Conservation (phyloP, 2,329 filamentous ascomycete genomes). For the Alternaria viburni region DNA sequence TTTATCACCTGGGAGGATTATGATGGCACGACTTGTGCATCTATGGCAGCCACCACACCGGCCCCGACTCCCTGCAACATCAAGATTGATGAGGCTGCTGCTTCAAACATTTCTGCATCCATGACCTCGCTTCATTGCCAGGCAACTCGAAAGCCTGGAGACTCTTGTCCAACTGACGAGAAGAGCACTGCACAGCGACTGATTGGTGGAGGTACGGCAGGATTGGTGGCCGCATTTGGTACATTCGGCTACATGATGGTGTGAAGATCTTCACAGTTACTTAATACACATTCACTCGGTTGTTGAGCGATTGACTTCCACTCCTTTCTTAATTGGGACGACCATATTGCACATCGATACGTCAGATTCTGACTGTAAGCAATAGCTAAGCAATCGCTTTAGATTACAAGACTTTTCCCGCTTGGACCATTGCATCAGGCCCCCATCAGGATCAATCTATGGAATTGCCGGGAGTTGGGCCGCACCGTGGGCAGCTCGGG, state of each 20-base stretch:
- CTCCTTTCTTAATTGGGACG: no score
- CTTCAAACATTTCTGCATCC: neutral
- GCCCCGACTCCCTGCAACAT: neutral
- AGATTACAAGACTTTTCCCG: neutral
- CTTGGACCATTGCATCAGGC: neutral
- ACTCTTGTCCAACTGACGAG: neutral
- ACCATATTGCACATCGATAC: no score
- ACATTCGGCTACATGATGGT: neutral
- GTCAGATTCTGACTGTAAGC: neutral
- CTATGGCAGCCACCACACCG: neutral
- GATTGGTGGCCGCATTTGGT: neutral
- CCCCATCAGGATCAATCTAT: neutral
- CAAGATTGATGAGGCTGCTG: neutral
- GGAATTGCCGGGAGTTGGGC: neutral
- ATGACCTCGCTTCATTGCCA: neutral
- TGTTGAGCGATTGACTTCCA: no score
- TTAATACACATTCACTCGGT: neutral
- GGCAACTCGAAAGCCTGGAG: neutral
- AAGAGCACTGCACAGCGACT: neutral
- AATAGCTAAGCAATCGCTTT: neutral
- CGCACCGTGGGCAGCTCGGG: neutral
- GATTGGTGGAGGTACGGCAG: neutral
- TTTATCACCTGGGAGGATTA: neutral
- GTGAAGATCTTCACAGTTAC: neutral
- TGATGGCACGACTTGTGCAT: neutral